phyloP scores from a whole-genome alignment of 2,329 filamentous ascomycete genomes.

The Botrytis pseudocinerea region DNA sequence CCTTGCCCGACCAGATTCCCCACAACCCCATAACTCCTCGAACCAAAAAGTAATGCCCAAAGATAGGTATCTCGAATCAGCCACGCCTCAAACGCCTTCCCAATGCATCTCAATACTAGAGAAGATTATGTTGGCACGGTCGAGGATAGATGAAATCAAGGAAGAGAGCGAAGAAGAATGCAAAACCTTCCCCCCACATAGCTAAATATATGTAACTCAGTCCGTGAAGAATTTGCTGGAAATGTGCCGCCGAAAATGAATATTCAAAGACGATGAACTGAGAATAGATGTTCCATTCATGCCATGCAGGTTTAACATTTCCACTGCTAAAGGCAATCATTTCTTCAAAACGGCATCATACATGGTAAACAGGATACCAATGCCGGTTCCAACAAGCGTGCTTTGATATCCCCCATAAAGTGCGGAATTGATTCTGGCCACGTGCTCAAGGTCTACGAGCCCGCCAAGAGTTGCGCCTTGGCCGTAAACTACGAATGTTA shows the following conservation, averaged over 20 bases:
- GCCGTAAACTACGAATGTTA: conserved; percentile 78
- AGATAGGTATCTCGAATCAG: conserved; percentile 9
- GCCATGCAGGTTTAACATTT: background rate
- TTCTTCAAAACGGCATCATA: conserved; percentile 78
- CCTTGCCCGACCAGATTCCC: background rate
- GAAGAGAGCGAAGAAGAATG: conserved; percentile 10
- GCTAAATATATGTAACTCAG: background rate
- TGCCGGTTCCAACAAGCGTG: conserved; percentile 65
- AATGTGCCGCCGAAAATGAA: background rate
- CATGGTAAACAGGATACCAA: conserved; percentile 68
- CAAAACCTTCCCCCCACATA: background rate
- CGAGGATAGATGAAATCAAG: conserved; percentile 21
- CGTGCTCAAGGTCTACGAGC: conserved; percentile 58
- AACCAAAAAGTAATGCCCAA: background rate
- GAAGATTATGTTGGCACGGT: conserved; percentile 23
- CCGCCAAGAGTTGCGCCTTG: conserved; percentile 65
- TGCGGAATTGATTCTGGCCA: conserved; percentile 63
- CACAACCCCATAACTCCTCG: conserved; percentile 1
- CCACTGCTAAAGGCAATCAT: conserved; percentile 42
- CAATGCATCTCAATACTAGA: conserved; percentile 22
- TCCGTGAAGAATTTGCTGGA: background rate
- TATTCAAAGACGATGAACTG: conserved; percentile 1
- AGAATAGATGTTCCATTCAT: background rate
- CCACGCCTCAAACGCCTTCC: conserved; percentile 22
- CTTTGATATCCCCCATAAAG: conserved; percentile 73